A percentile compares a stretch with the other conserved stretches of the same genome.
These are phyloP conservation scores for Candida montana DNA, from an alignment of 805 yeast genomes.

Conservation along the genomic window DNA sequence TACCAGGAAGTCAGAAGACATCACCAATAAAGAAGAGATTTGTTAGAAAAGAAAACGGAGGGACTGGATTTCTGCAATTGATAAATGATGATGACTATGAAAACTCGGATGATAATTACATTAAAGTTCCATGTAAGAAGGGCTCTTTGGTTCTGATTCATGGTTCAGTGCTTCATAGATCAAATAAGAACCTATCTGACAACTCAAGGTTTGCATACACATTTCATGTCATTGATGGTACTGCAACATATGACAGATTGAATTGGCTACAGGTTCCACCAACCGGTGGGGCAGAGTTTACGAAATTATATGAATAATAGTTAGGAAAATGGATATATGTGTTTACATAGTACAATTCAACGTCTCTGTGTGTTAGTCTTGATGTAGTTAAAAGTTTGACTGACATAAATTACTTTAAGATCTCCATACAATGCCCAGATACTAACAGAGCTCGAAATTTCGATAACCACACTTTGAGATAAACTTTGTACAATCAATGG, in stretches of 20 bases:
- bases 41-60: slow-evolving; percentile 47
- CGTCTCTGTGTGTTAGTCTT: too few species aligned
- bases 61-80: slow-evolving; percentile 48
- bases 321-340: too few species aligned
- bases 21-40: slow-evolving; percentile 56
- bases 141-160: slow-evolving; percentile 70
- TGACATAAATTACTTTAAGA: too few species aligned
- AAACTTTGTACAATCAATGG: too few species aligned
- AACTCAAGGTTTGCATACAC: slow-evolving; percentile 71
- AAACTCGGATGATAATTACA: slow-evolving; percentile 34
- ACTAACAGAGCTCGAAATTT: too few species aligned
- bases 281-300: slow-evolving; percentile 57
- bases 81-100: slow-evolving; percentile 25
- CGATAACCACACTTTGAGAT: too few species aligned
- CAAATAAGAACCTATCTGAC: slow-evolving; percentile 50
- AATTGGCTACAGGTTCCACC: slow-evolving; percentile 82
- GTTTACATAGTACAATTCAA: too few species aligned
- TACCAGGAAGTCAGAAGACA: slow-evolving; percentile 65
- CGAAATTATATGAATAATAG: slow-evolving; percentile 33
- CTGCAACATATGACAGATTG: slow-evolving; percentile 48
- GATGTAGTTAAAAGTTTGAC: too few species aligned
- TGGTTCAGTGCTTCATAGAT: slow-evolving; percentile 66
- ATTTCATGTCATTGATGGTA: slow-evolving; percentile 74
- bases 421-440: too few species aligned
- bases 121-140: slow-evolving; percentile 56